These are phyloP conservation scores for Mortierella sp. DNA, from an alignment of 371 early-diverging fungal genomes.

Conservation along the genomic window DNA sequence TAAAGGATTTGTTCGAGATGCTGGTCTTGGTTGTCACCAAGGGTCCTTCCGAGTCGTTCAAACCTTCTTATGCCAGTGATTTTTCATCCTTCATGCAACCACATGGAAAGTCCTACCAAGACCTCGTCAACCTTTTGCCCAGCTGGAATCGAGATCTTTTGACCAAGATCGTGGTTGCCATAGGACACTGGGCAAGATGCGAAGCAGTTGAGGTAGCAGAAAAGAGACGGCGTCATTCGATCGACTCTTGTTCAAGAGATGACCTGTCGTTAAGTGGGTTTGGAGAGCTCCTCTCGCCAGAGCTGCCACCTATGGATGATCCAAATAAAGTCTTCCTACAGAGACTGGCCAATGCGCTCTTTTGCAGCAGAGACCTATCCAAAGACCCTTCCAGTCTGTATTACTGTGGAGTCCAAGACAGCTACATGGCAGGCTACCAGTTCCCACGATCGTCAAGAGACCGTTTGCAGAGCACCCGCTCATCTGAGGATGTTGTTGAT, in stretches of 20 bases:
- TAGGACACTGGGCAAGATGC: not conserved
- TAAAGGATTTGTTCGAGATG: not conserved
- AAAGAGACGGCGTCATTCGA: not conserved
- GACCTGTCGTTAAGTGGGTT: conserved; percentile 2
- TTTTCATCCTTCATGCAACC: not conserved
- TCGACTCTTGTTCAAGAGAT: conserved; percentile 3
- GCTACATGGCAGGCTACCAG: not conserved
- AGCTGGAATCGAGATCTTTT: not conserved
- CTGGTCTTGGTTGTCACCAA: not conserved
- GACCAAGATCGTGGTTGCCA: not conserved
- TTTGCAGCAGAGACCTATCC: not conserved
- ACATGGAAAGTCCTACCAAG: not conserved
- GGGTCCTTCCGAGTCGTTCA: not conserved
- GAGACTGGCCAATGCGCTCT: not conserved
- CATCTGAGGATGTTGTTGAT: not conserved
- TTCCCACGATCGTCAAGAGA: not conserved
- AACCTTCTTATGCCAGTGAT: not conserved
- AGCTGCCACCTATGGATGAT: not conserved
- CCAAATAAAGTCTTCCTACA: not conserved
- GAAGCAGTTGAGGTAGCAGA: not conserved
- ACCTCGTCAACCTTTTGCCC: not conserved
- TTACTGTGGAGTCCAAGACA: not conserved
- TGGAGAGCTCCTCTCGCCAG: not conserved
- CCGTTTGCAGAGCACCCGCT: not conserved
- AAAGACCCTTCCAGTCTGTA: not conserved